Evolutionary conservation across 2,329 filamentous ascomycete species (phyloP), one percentile per base, ranked within the genome.

Genomic region (Neopestalotiopsis rosae): DNA sequence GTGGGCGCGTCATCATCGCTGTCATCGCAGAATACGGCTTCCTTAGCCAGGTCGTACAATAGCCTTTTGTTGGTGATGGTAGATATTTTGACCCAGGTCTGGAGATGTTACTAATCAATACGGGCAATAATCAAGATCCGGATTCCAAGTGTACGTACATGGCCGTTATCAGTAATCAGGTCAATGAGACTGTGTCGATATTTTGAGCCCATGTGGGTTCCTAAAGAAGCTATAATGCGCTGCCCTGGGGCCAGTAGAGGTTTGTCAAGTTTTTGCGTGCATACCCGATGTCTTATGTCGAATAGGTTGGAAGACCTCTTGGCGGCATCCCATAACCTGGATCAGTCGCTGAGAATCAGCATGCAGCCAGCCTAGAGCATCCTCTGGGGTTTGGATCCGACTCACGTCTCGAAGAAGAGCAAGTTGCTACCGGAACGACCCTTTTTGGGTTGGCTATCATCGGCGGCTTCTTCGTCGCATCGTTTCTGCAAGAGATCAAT

Each of bases 51-150:
- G 63, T 79, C 78, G 32, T 76, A 77, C 12, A 77, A 57, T 1
- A 79, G 64, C 42, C 74, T 72, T 56, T 72, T 75, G 62, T 79
- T 79, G 10, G 76, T 78, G 68, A 76, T 76, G 9, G 77, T 74
- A 3, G 77, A 79, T 28, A 79, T 74, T 67, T 79, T 79, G 66
- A 73, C 76, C 78, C 78, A 79, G 5, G 75, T 74, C 59, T 62
- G 10, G 59, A 30, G 24, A 59, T 28, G 0, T 3, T 28, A 28
- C 24, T 28, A 0, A 28, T 28, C 24, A 30, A 30, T 10, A 14
- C 17, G 28, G 32, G 14, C 12, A 62, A 38, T 24, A n/a, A 40
- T 3, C 9, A 9, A 24, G 0, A 2, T 42, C 4, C 17, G 7
- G 2, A 34, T 30, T n/a, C 4, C 1, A 62, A 12, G 14, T 12